These are phyloP conservation scores for Didymella keratinophila DNA, from an alignment of 2,329 filamentous ascomycete genomes.

Conservation along the genomic window DNA sequence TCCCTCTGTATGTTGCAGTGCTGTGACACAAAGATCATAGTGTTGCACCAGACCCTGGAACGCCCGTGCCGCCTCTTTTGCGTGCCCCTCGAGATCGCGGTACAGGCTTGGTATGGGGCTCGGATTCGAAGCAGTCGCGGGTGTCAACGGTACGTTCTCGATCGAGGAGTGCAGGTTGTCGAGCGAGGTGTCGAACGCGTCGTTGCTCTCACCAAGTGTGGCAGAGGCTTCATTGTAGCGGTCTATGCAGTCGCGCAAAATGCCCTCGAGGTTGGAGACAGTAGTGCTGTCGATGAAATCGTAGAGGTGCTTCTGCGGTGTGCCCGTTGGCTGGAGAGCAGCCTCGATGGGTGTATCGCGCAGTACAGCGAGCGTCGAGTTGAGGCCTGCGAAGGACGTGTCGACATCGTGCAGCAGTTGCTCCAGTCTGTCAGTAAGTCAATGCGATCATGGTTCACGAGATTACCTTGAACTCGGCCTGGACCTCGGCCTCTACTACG, in stretches of 20 bases:
- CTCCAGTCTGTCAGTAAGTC: conserved; percentile 30
- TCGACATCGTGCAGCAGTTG: conserved; percentile 71
- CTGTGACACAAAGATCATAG: conserved; percentile 92
- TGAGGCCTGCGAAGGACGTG: conserved; percentile 68
- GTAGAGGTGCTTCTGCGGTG: conserved; percentile 66
- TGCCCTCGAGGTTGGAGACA: conserved; percentile 70
- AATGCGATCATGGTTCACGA: background rate
- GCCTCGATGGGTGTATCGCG: conserved; percentile 70
- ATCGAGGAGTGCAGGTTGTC: conserved; percentile 48
- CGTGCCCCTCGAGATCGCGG: conserved; percentile 71
- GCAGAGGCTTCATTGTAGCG: conserved; percentile 74
- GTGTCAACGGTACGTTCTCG: conserved; percentile 43
- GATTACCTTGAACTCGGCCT: conserved; percentile 54
- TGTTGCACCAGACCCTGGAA: conserved; percentile 83
- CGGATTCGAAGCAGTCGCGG: conserved; percentile 40
- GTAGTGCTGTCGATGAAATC: conserved; percentile 79
- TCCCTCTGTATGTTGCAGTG: conserved; percentile 84
- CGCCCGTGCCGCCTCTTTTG: conserved; percentile 81
- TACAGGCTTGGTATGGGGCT: conserved; percentile 58
- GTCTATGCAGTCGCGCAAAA: conserved; percentile 74
- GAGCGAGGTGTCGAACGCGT: conserved; percentile 78
- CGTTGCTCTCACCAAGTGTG: conserved; percentile 60
- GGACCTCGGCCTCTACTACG: conserved; percentile 52
- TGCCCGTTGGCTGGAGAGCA: conserved; percentile 64
- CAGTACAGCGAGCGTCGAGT: conserved; percentile 71